A percentile compares a stretch with the other conserved stretches of the same genome.
Evolutionary conservation across 2,329 filamentous ascomycete genomes (phyloP).

Genomic region (Colletotrichum sp.): DNA sequence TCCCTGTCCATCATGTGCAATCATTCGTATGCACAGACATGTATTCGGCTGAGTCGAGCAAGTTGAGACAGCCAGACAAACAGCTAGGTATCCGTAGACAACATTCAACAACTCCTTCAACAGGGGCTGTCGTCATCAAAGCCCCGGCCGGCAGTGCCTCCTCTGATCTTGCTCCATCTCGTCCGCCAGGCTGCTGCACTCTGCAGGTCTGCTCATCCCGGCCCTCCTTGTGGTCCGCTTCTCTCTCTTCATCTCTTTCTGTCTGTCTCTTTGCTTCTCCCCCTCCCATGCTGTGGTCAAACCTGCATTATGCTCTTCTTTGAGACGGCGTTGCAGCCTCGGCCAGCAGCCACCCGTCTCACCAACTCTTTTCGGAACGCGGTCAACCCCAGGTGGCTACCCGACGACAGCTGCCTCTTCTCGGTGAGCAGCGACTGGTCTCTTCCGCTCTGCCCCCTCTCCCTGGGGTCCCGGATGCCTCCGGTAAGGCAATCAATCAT

Average conservation of each 20-base stretch:
- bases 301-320: constrained; percentile 6
- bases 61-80: background rate
- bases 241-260: background rate
- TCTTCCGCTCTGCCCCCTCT: background rate
- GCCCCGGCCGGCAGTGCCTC: background rate
- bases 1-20: background rate
- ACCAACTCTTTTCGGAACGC: background rate
- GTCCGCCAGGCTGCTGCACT: background rate
- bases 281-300: background rate
- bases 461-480: background rate
- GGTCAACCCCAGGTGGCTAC: background rate
- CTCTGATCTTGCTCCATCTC: background rate
- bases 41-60: background rate
- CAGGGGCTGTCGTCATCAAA: background rate
- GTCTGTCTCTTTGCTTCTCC: background rate
- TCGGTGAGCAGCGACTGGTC: background rate
- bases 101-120: background rate
- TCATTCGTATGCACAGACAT: background rate
- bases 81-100: background rate
- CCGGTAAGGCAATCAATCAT: background rate
- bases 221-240: background rate
- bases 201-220: background rate
- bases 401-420: constrained; percentile 11
- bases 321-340: constrained; percentile 10
- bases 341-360: constrained; percentile 5